Evolutionary conservation across 495 filamentous ascomycete genomes (phyloP).

Genomic region (Daldinia concentrica): DNA sequence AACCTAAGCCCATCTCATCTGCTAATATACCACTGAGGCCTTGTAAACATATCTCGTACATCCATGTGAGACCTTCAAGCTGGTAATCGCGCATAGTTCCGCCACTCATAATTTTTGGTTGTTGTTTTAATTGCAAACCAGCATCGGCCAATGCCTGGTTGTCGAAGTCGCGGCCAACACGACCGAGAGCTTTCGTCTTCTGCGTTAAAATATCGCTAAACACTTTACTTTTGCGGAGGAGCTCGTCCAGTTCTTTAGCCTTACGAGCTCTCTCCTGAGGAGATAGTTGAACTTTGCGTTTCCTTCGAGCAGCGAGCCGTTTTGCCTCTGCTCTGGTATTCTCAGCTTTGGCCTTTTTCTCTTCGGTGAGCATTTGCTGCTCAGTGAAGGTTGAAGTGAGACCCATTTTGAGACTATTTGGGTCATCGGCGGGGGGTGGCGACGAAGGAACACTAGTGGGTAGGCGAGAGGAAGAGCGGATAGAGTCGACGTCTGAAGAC

Average conservation of each 20-base stretch:
- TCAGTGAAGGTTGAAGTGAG: constrained; percentile 38
- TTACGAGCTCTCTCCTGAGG: constrained; percentile 62
- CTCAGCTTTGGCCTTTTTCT: constrained; percentile 58
- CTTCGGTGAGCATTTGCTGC: constrained; percentile 49
- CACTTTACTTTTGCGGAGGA: constrained; percentile 57
- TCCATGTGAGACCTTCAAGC: constrained; percentile 92
- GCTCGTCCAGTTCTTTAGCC: constrained; percentile 60
- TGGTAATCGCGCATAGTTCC: constrained; percentile 95
- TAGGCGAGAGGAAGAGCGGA: constrained; percentile 47
- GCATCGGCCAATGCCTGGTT: constrained; percentile 74
- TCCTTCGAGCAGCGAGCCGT: constrained; percentile 52
- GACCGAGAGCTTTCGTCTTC: constrained; percentile 64
- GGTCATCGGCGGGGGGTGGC: constrained; percentile 44
- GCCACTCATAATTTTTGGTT: constrained; percentile 84
- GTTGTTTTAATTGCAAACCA: constrained; percentile 79
- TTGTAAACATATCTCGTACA: constrained; percentile 82
- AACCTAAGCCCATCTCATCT: constrained; percentile 95
- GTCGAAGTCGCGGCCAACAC: constrained; percentile 62
- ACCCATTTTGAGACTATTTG: constrained; percentile 47
- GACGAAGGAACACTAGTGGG: constrained; percentile 57
- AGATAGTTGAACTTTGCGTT: constrained; percentile 58
- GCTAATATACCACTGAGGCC: constrained; percentile 94
- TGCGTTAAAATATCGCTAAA: constrained; percentile 64
- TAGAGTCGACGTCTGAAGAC: constrained; percentile 46
- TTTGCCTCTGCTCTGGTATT: constrained; percentile 61